Evolutionary conservation across 805 yeast genomes (phyloP), one percentile per base, ranked within the genome.

Genomic region (Myxozyma sirexii): DNA sequence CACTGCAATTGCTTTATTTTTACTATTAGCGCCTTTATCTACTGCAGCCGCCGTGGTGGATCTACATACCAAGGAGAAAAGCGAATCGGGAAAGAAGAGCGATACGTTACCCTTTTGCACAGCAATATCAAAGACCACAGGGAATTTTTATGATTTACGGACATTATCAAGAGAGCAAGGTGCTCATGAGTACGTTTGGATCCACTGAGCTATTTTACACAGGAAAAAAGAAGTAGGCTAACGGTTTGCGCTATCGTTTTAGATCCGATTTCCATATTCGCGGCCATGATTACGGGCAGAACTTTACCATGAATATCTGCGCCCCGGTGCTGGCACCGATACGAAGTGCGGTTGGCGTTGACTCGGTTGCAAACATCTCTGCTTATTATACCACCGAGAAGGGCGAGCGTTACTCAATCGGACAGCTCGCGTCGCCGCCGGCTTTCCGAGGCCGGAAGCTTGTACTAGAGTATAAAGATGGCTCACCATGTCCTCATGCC

Each of bases 251-350:
- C n/a, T 12, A 24, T 42, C 23, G 29, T 23, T 15, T 10, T 72
- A 74, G 62, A 23, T 35, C 55, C 4, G 81, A 86, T 24, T 89
- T 92, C 90, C 73, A 78, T 41, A 84, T 92, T 2, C 80, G 80
- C 61, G 96, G 96, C 0, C 81, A 80, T 71, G 94, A 86, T 64
- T 82, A 82, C 67, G 84, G 84, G 27, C 77, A 75, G 49, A 91
- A 91, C 73, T 91, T 86, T 75, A 87, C 93, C 0, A 66, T 87
- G 43, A 87, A 88, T n/a, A 76, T 87, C 2, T 87, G 93, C 67
- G 80, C 67, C 23, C 88, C 54, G 73, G 84, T n/a, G 83, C 86
- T 26, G 68, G 80, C 43, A 68, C 71, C 43, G 60, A 67, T 49
- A 50, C 65, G 3, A 26, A 80, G 77, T 60, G 74, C 73, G 52